Percentiles rank a stretch among this genome's conserved stretches.
phyloP scores from a whole-genome alignment of 495 filamentous ascomycete species.

The Pseudoneurospora amorphoporcata region DNA sequence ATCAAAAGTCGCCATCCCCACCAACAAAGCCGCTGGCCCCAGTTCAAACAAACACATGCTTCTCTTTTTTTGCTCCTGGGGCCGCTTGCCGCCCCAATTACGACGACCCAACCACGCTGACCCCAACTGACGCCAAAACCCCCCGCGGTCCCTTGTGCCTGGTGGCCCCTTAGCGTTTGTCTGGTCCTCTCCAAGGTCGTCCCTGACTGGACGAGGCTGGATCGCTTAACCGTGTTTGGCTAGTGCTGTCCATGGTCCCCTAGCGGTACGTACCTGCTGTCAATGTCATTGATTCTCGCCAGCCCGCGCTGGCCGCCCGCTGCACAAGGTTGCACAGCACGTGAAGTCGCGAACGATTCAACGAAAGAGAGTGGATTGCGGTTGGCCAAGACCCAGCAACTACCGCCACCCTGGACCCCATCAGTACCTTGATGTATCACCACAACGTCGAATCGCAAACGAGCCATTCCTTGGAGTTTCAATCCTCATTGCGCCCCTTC shows the following conservation, averaged over 20 bases:
- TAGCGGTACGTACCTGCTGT: not conserved
- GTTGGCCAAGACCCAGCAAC: not conserved
- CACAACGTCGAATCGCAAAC: not conserved
- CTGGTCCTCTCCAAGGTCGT: not conserved
- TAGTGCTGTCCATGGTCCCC: not conserved
- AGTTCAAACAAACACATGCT: not conserved
- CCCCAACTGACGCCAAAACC: not conserved
- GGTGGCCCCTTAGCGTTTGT: not conserved
- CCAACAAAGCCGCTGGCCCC: not conserved
- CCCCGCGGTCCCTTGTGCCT: not conserved
- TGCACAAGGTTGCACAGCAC: not conserved
- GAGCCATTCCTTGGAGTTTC: not conserved
- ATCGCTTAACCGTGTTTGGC: not conserved
- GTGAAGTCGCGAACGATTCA: not conserved
- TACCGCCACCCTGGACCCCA: not conserved
- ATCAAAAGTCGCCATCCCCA: conserved; percentile 5
- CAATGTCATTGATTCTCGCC: not conserved
- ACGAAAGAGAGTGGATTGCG: not conserved
- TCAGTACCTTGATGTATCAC: not conserved
- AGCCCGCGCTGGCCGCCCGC: not conserved
- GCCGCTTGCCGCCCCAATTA: not conserved
- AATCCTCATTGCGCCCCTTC: not conserved
- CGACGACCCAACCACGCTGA: not conserved
- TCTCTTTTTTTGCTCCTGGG: not conserved
- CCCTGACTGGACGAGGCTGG: not conserved